Conservation (phyloP, 768 basidiomycete species). For the Suillus placidus region DNA sequence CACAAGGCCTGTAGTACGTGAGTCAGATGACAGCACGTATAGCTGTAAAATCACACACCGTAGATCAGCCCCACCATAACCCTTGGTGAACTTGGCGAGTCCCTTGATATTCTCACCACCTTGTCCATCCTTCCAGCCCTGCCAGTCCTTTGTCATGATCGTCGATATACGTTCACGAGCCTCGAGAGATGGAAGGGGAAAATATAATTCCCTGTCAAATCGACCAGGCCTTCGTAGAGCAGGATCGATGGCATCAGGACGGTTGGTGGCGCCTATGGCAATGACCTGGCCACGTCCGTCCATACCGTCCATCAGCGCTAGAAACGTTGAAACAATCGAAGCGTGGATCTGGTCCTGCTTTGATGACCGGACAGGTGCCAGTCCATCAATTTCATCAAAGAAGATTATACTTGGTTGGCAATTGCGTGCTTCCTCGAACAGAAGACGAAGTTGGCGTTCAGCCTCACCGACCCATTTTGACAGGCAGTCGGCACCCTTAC, state of each 20-base stretch:
- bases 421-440: conserved; percentile 92
- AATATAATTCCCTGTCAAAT: conserved; percentile 98
- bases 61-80: conserved; percentile 96
- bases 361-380: conserved; percentile 96
- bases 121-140: conserved; percentile 67
- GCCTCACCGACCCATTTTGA: conserved; percentile 99
- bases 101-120: conserved; percentile 57
- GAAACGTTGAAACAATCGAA: conserved; percentile 91
- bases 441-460: too few relatives aligned
- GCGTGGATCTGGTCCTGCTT: conserved; percentile 99
- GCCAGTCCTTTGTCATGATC: conserved; percentile 92
- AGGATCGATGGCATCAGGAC: conserved; percentile 97
- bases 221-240: conserved; percentile 93
- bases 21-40: conserved; percentile 16
- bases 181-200: conserved; percentile 84
- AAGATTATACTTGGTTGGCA: conserved; percentile 98
- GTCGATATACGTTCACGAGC: conserved; percentile 86
- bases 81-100: conserved; percentile 89
- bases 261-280: conserved; percentile 96
- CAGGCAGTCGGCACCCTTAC: conserved; percentile 96
- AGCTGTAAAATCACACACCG: conserved; percentile 54
- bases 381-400: conserved; percentile 99
- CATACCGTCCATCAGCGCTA: conserved; percentile 99
- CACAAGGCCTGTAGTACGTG: conserved; percentile 71
- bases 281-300: conserved; percentile 97